These are phyloP conservation scores for Allium sativum DNA, from an alignment of 106 monocot genomes.

Conservation along the genomic window DNA sequence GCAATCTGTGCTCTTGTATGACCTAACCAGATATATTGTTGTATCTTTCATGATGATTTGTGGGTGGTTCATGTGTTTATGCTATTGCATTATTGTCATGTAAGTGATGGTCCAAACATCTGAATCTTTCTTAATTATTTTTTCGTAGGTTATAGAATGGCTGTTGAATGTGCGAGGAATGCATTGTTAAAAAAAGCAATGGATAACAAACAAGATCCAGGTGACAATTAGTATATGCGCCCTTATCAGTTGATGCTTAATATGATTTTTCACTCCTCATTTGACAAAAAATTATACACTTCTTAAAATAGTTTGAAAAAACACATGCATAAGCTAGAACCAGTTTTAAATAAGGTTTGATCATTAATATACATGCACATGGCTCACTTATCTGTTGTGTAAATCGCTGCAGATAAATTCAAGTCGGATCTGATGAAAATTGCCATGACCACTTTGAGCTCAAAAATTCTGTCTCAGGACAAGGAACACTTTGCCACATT, in stretches of 20 bases:
- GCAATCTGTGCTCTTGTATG: too few species aligned
- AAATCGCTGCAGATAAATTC: slow-evolving; percentile 60
- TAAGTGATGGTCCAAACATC: not conserved
- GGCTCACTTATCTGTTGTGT: not conserved
- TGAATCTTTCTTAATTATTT: not conserved
- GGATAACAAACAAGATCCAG: slow-evolving; percentile 63
- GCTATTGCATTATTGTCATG: not conserved
- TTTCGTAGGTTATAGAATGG: slow-evolving; percentile 57
- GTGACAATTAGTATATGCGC: slow-evolving; percentile 17
- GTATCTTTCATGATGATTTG: too few species aligned
- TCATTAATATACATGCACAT: not conserved
- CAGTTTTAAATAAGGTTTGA: too few species aligned
- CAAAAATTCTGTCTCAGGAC: slow-evolving; percentile 95
- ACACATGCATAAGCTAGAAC: not conserved
- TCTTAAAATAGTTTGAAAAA: not conserved
- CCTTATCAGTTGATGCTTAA: not conserved
- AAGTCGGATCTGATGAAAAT: slow-evolving; percentile 89
- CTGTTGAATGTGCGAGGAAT: slow-evolving; percentile 58
- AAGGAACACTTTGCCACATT: slow-evolving; percentile 94
- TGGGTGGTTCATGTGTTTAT: too few species aligned
- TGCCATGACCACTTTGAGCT: slow-evolving; percentile 93
- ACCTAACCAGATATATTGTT: too few species aligned
- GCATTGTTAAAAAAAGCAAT: slow-evolving; percentile 38
- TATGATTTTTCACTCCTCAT: not conserved
- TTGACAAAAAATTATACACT: not conserved